phyloP scores from a whole-genome alignment of 495 filamentous ascomycete species.

The Darksidea phi region DNA sequence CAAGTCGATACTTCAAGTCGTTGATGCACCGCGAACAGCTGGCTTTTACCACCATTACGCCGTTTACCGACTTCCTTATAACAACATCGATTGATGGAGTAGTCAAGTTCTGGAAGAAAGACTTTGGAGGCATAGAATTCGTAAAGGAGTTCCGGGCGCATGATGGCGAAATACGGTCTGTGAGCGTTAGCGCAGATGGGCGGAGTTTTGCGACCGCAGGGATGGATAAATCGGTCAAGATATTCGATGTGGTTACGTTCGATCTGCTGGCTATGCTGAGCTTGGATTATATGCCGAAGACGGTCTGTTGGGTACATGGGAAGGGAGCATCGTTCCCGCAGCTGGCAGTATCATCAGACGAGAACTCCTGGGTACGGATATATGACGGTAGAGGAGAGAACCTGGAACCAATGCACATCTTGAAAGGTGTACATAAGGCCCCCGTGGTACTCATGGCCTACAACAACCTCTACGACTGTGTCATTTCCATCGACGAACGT shows the following conservation, averaged over 20 bases:
- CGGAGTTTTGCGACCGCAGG: slow-evolving; percentile 92
- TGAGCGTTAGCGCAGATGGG: slow-evolving; percentile 83
- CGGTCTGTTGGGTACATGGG: slow-evolving; percentile 89
- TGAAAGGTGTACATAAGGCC: slow-evolving; percentile 72
- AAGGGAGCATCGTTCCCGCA: slow-evolving; percentile 83
- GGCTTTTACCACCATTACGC: slow-evolving; percentile 80
- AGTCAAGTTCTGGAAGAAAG: slow-evolving; percentile 99
- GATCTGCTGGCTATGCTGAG: slow-evolving; percentile 64
- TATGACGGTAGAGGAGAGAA: slow-evolving; percentile 89
- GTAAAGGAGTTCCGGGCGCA: slow-evolving; percentile 97
- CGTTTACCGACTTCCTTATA: slow-evolving; percentile 88
- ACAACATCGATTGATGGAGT: slow-evolving; percentile 89
- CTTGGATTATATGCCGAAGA: slow-evolving; percentile 69
- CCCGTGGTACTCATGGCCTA: slow-evolving; percentile 81
- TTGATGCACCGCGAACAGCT: slow-evolving; percentile 98
- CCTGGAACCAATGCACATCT: slow-evolving; percentile 66
- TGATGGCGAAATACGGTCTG: slow-evolving; percentile 75
- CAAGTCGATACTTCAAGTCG: slow-evolving; percentile 85
- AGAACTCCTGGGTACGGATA: slow-evolving; percentile 67
- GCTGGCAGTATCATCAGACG: slow-evolving; percentile 83
- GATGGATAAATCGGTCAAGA: slow-evolving; percentile 81
- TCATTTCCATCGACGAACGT: slow-evolving; percentile 80
- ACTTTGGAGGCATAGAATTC: slow-evolving; percentile 85
- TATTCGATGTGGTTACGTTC: slow-evolving; percentile 95
- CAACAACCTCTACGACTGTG: slow-evolving; percentile 86